Evolutionary conservation across 257 asterid species (phyloP), one percentile per base, ranked within the genome.

Genomic region (Buddleja alternifolia): DNA sequence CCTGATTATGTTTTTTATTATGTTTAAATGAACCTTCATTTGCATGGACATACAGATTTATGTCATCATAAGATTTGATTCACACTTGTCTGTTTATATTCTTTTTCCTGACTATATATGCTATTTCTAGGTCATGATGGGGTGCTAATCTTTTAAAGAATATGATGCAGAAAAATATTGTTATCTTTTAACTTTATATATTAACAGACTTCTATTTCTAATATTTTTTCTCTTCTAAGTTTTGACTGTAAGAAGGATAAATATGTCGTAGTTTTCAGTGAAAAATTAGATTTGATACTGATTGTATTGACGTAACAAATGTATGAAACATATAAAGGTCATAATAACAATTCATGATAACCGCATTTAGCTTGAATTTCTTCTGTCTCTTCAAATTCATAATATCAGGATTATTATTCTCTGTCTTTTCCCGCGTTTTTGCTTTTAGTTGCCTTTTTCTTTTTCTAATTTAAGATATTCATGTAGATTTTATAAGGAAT

Each of bases 401-500:
- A 17, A 47, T 47, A 57, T 66, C 56, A 71, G 24, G 24, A 42
- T 41, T 66, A 57, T 20, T 23, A 24, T 75, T 52, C 39, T 70
- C 29, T 40, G 11, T 55, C 21, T n/a, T 17, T 44, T 47, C 37
- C 10, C 47, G 0, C 4, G 23, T 12, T 6, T 47, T 7, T 41
- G 46, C 45, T 52, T 60, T 6, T 69, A 11, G 21, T 0, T 0
- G 10, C 42, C 24, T 42, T 42, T 55, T 42, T 47, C 1, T 1
- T 12, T 20, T 41, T 37, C 16, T 61, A 8, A 21, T 48, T 17
- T 41, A 20, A 75, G 45, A 16, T 65, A 24, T 61, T 50, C 2
- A 57, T 82, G 74, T 48, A 90, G 94, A 74, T 85, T 79, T 78
- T 88, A 81, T 70, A 86, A 81, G 74, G 81, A 84, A n/a, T 77